Base-by-base conservation (phyloP, 116 monocot genomes). In the Cymodocea nodosa region DNA sequence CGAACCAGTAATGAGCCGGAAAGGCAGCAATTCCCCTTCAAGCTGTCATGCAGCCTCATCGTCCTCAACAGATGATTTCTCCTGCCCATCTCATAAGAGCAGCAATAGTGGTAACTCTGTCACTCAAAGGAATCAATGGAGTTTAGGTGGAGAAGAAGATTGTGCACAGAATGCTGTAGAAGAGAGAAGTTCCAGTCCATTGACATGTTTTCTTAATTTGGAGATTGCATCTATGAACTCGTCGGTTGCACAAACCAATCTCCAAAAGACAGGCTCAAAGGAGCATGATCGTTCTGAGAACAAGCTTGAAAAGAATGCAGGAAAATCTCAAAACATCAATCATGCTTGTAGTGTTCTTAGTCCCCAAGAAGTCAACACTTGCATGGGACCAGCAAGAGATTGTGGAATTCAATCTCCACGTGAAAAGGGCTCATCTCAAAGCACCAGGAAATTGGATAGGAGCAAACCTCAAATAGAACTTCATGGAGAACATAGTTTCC, bases 21-120 rank as follows among this genome's bases (percentile, higher is more conserved):
- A 66, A 25, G 57, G 24, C 11, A 35, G 13, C 51, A 25, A 35
- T 66, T 59, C 63, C 64, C 70, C 76, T 52, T 66, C 82, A 64
- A 62, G 52, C 11, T 62, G 35, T 44, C 65, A 44, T 63, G 36
- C 68, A 15, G 69, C 70, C 3, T 25, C 73, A 35, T 73, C 63
- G 59, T 80, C 54, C 64, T 84, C 69, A 23, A 64, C 68, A 24
- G 63, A 53, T 51, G 66, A 60, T n/a, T 70, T 64, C 22, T 64
- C 71, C 6, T 39, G 9, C 15, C 56, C 17, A 48, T 65, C 65
- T 54, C n/a, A 18, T n/a, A 37, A 15, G 24, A 67, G 44, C 52
- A 36, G 15, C 14, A 35, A 59, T 60, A 23, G 39, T 60, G 52
- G 37, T 25, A 36, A n/a, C 44, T 73, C 17, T 48, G 25, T 0